phyloP scores from a whole-genome alignment of 352 stramenopile genomes.

The Pythium phragmitis region DNA sequence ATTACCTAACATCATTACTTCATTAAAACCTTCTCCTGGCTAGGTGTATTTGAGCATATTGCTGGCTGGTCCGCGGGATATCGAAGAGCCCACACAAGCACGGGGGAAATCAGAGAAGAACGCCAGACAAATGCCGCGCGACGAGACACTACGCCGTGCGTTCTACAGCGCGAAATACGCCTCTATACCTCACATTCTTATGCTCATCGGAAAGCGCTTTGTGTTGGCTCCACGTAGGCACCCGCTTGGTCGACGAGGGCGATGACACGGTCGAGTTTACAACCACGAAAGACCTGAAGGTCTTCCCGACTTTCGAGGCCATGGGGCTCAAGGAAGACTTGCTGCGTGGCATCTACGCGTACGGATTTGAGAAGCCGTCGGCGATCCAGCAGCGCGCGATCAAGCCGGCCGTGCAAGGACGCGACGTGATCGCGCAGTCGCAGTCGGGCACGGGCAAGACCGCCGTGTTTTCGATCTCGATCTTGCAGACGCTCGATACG shows the following conservation, averaged over 20 bases:
- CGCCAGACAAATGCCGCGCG: slow-evolving; percentile 20
- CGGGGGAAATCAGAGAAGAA: background rate
- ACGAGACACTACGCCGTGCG: slow-evolving; percentile 25
- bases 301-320: slow-evolving; percentile 87
- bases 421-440: slow-evolving; percentile 97
- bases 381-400: slow-evolving; percentile 99
- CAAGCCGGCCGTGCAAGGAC: slow-evolving; percentile 93
- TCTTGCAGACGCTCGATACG: slow-evolving; percentile 93
- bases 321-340: slow-evolving; percentile 93
- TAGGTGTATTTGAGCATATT: slow-evolving; percentile 3
- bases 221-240: slow-evolving; percentile 32
- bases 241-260: slow-evolving; percentile 64
- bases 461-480: slow-evolving; percentile 94
- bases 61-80: slow-evolving; percentile 4
- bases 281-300: slow-evolving; percentile 87
- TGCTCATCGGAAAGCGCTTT: slow-evolving; percentile 8
- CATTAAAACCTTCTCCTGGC: too few species aligned
- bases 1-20: too few species aligned
- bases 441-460: slow-evolving; percentile 95
- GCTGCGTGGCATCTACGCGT: slow-evolving; percentile 88
- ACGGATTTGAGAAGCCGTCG: slow-evolving; percentile 96
- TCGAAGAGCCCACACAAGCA: background rate
- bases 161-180: background rate
- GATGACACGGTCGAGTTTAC: slow-evolving; percentile 88
- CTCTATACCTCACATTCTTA: background rate